Evolutionary conservation across 2,329 filamentous ascomycete genomes (phyloP), one percentile per base, ranked within the genome.

Genomic region (Fusarium sp.): DNA sequence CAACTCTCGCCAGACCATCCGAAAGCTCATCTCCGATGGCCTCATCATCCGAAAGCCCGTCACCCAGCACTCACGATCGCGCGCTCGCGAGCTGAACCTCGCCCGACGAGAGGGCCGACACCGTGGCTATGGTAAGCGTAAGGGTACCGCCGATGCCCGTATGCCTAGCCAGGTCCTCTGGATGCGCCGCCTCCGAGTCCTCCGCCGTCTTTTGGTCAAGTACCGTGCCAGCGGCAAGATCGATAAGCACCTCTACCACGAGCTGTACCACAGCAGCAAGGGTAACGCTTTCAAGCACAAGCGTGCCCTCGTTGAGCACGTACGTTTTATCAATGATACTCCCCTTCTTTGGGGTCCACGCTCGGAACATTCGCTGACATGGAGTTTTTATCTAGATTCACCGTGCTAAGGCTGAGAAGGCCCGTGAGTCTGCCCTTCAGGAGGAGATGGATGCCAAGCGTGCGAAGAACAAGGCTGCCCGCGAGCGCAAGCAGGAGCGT

Each of bases 261-360:
- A 98, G 90, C 94, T 99, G 80, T 99, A 99, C 92, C 96, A 98
- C 88, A 90, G 97, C 85, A 96, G 93, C 92, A 99, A 99, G 95
- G 97, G 96, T 97, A 99, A 99, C 93, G 95, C 96, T 86, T 99
- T 99, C 93, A 99, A 99, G 95, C 96, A 99, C 94, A 99, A 98
- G 95, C 93, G 96, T 88, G 96, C 95, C 83, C 92, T 99, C 82
- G 94, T 99, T 85, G 96, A 99, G 92, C 96, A 99, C 90, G 96
- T 99, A 97, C 84, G 96, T 94, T 53, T 59, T 59, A 35, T 81
- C 50, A 47, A 46, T 58, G 42, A 68, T 38, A 44, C 55, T 33
- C 20, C 61, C 31, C 20, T 47, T 59, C 33, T 36, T 11, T 7
- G 39, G 41, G 53, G 44, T 35, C 33, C 58, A 35, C n/a, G 44